phyloP scores from a whole-genome alignment of 139 green algal genomes.

The Chlamydomonas sp. region DNA sequence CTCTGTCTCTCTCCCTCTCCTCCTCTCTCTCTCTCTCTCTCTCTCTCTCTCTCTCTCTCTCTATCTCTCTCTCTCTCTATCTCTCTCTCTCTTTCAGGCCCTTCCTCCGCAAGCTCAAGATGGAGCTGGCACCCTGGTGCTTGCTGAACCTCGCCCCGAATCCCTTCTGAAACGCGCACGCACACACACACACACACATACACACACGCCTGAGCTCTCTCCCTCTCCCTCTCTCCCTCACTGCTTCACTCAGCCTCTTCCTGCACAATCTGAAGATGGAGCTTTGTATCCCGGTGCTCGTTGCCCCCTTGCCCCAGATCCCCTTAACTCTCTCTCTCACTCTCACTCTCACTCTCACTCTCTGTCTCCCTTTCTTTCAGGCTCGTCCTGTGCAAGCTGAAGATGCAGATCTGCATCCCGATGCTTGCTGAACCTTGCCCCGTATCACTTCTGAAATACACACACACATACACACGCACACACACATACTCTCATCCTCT shows the following conservation, averaged over 20 bases:
- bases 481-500: background rate
- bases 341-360: no score
- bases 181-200: background rate
- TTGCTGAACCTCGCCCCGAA: background rate
- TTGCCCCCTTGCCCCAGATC: no score
- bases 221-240: background rate
- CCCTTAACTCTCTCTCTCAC: no score
- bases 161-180: background rate
- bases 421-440: background rate
- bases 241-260: conserved; percentile 64
- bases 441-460: background rate
- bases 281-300: no score
- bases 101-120: background rate
- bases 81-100: background rate
- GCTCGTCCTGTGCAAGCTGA: background rate
- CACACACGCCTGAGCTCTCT: no score
- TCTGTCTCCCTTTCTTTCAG: background rate
- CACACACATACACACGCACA: conserved; percentile 1
- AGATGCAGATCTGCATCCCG: background rate
- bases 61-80: no score
- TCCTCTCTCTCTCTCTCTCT: no score
- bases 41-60: no score
- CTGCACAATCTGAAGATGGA: no score
- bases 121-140: background rate
- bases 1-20: no score